phyloP scores from a whole-genome alignment of 306 rosid species.

The Morella rubra region DNA sequence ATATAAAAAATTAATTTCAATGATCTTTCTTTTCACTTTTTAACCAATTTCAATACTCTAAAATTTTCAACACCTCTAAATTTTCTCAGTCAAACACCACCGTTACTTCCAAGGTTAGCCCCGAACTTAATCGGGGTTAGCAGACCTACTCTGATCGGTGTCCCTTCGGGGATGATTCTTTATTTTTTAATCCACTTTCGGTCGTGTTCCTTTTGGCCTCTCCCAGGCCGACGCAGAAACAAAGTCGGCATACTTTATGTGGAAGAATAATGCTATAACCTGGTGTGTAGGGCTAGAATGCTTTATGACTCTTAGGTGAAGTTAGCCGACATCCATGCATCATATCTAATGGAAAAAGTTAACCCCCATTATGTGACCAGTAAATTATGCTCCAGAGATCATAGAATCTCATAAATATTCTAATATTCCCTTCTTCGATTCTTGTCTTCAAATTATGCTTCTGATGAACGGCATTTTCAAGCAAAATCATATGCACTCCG shows the following conservation, averaged over 20 bases:
- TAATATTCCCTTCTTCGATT: conserved; percentile 32
- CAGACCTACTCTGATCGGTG: neutral
- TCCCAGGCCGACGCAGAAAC: neutral
- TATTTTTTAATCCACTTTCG: conserved; percentile 6
- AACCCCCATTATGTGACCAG: neutral
- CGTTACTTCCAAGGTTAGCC: too few species aligned
- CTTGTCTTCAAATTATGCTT: neutral
- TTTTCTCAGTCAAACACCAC: too few species aligned
- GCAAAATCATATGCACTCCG: too few species aligned
- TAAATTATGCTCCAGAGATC: conserved; percentile 1
- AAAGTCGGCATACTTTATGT: conserved; percentile 7
- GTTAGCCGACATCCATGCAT: neutral
- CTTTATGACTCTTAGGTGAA: neutral
- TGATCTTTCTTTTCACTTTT: too few species aligned
- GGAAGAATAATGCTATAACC: conserved; percentile 7
- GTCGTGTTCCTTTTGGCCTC: neutral
- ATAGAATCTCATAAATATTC: conserved; percentile 13
- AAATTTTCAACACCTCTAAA: too few species aligned
- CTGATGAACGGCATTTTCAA: neutral
- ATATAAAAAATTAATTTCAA: too few species aligned
- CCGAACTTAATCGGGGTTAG: neutral
- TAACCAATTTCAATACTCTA: too few species aligned
- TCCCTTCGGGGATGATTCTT: neutral
- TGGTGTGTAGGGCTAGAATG: conserved; percentile 14
- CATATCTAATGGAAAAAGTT: conserved; percentile 28